These are phyloP conservation scores for Piromyces sp. DNA, from an alignment of 192 early-diverging fungal species.

Conservation along the genomic window DNA sequence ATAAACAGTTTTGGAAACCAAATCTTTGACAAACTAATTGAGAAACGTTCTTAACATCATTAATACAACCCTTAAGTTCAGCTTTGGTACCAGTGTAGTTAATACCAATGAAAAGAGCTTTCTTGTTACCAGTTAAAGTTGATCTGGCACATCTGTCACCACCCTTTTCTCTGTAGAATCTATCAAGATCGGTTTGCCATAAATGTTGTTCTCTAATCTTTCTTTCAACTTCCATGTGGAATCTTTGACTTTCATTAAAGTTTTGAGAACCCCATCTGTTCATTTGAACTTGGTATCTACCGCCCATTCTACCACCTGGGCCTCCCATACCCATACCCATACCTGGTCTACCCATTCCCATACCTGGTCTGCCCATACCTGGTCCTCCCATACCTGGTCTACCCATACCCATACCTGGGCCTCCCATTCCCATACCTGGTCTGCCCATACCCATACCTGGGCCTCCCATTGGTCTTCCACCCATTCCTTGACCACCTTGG, in stretches of 20 bases:
- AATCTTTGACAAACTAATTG: not conserved
- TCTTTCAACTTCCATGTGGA: not conserved
- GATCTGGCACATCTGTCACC: not conserved
- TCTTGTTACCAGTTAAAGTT: not conserved
- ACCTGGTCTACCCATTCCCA: not conserved
- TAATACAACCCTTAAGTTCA: constrained; percentile 26
- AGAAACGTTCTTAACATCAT: constrained; percentile 26
- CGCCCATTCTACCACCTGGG: no score
- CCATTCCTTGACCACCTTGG: no score
- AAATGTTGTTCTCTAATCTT: not conserved
- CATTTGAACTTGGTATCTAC: not conserved
- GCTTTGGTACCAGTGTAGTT: constrained; percentile 30
- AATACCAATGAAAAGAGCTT: constrained; percentile 28
- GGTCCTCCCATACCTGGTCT: no score
- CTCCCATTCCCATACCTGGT: no score
- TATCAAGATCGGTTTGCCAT: not conserved
- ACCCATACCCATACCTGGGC: no score
- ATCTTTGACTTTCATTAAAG: not conserved
- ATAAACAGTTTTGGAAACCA: not conserved
- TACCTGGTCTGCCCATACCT: no score
- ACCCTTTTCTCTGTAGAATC: not conserved
- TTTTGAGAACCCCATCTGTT: not conserved
- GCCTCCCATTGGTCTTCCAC: no score
- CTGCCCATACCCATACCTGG: no score
- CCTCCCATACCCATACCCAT: not conserved